Base-by-base conservation (phyloP, 1,284 basidiomycete genomes). In the Microbotryomycetes sp. region DNA sequence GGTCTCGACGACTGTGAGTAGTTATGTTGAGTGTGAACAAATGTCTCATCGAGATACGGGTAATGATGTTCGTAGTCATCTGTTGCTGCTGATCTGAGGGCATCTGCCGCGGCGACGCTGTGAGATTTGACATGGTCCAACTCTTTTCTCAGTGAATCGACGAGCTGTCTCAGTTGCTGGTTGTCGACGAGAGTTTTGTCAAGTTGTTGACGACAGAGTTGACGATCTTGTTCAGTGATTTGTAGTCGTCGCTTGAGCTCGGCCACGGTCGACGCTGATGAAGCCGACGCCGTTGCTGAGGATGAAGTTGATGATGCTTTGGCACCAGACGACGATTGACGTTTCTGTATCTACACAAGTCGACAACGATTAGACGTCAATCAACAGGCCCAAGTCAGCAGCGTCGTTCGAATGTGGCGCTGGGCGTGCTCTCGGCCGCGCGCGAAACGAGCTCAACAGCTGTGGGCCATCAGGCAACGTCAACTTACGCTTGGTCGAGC, bases 1-100 rank as follows among this genome's bases (percentile, higher is more conserved):
- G 28, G 64, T 59, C 47, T 71, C 70, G 50, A 69, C 60, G 3
- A 51, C 48, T 3, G 68, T 58, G 3, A 72, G 5, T 22, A 19
- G 22, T 23, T 4, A 12, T 36, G 4, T 19, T 42, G 14, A 45
- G 53, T 19, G 9, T 22, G 32, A 14, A 4, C 19, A 5, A 23
- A 36, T 5, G 6, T 6, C 22, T 30, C 6, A 15, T 7, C 15
- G 19, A 14, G 16, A 4, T 32, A 7, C 28, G 29, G 52, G 29
- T 12, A 32, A 9, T 29, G 6, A 42, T 15, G 30, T 22, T 45
- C 23, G 32, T 28, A 45, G 36, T n/a, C 36, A 9, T 4, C n/a
- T 46, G 9, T 23, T 9, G 26, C 22, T 23, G 26, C 50, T 9
- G 19, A 52, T 67, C 69, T 60, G 71, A 70, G 29, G 70, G 53